Base-by-base conservation (phyloP, 1,284 basidiomycete genomes). In the Grifola frondosa region DNA sequence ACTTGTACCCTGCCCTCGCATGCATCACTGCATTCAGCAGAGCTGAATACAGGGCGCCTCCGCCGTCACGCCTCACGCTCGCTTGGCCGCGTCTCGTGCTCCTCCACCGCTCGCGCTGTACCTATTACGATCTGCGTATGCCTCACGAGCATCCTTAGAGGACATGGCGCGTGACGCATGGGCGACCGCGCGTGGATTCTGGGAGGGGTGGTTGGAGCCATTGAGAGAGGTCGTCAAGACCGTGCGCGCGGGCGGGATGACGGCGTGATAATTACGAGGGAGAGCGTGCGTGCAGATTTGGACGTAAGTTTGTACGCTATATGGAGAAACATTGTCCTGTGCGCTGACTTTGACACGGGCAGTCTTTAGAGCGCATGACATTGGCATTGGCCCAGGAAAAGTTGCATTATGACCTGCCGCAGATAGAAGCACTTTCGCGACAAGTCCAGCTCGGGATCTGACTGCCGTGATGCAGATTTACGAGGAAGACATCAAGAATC, bases 311-410 rank as follows among this genome's bases (percentile, higher is more conserved):
- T 25, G 19, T 26, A 23, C 43, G 43, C 7, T 29, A 19, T 42
- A n/a, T 21, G 33, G n/a, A 30, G 16, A 10, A 16, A 12, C 34
- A 20, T 25, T 29, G 26, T 16, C 22, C 10, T 8, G 7, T 20
- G 34, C 19, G 11, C 28, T 46, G 8, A 21, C 16, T 29, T 24
- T 30, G 20, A 32, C 21, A 15, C 21, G 32, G 40, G 11, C 40
- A 96, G 87, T 93, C 89, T 17, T 74, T 99, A 11, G 90, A 97
- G 66, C 77, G 96, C 28, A 99, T 99, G 96, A 84, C 93, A 4
- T 65, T 93, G 2, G 78, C 88, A 22, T 78, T 98, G 4, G 91
- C 91, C 1, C 73, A 75, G 45, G 96, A 98, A 53, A 84, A 90
- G 59, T 69, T 91, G 38, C 68, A 75, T 6, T 84, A 88, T 46